These are phyloP conservation scores for Volutella citrinella DNA, from an alignment of 2,329 filamentous ascomycete genomes.

Conservation along the genomic window DNA sequence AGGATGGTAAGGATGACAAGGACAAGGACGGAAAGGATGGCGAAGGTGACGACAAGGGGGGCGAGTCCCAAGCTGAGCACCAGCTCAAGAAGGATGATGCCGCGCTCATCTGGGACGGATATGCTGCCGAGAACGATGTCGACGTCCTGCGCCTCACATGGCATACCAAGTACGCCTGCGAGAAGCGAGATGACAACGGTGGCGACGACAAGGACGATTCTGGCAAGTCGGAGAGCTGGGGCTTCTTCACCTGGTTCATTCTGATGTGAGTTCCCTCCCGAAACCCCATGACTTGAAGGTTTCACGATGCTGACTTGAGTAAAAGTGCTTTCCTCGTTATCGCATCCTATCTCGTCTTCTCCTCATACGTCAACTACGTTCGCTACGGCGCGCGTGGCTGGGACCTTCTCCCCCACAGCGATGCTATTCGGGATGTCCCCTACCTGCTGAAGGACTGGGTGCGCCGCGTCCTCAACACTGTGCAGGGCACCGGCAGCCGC, in stretches of 20 bases:
- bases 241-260: slow-evolving; percentile 96
- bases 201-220: slow-evolving; percentile 41
- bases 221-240: slow-evolving; percentile 64
- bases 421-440: slow-evolving; percentile 86
- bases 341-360: slow-evolving; percentile 92
- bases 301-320: no score
- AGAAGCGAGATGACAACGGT: slow-evolving; percentile 47
- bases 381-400: slow-evolving; percentile 92
- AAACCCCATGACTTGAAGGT: no score
- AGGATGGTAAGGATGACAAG: slow-evolving; percentile 22
- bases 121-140: slow-evolving; percentile 56
- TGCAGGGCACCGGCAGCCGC: slow-evolving; percentile 79
- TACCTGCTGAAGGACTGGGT: slow-evolving; percentile 90
- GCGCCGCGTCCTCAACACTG: slow-evolving; percentile 73
- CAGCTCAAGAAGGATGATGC: slow-evolving; percentile 54
- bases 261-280: slow-evolving; percentile 68
- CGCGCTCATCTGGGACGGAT: slow-evolving; percentile 75
- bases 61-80: slow-evolving; percentile 42
- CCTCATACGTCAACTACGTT: slow-evolving; percentile 98
- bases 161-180: slow-evolving; percentile 85
- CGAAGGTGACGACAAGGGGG: slow-evolving; percentile 35
- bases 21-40: slow-evolving; percentile 37
- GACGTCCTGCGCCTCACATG: slow-evolving; percentile 73
- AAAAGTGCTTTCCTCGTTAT: slow-evolving; percentile 76
- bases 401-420: slow-evolving; percentile 90